Base-by-base conservation (phyloP, 805 yeast genomes). In the Spathaspora arborariae region DNA sequence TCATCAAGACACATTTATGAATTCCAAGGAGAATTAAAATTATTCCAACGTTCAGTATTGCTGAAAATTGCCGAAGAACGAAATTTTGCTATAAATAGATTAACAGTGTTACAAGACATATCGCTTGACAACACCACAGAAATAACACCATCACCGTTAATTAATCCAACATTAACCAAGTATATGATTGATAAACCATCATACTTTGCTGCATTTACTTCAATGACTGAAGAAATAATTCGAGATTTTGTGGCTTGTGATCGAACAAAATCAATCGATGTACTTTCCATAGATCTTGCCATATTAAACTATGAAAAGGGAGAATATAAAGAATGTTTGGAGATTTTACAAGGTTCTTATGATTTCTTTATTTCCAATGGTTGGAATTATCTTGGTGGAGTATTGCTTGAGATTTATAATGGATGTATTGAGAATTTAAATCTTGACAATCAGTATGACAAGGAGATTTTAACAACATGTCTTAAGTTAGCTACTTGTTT, bases 251-350 rank as follows among this genome's bases (percentile, higher is more conserved):
- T 77, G 4, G 51, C 59, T 0, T 76, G 85, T 2, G 63, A 61
- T 13, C 72, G 88, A 47, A 76, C 81, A 13, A 75, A 92, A 51
- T 75, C 88, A 0, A 82, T 86, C 5, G 91, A 87, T 56, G 71
- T 84, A 4, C 69, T 94, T 13, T 82, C 91, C 1, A 79, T 88
- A 5, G 97, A 92, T 52, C 74, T 89, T 45, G 96, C 96, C 0
- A 59, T 85, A 9, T 63, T 89, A 15, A 82, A 84, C 49, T 83
- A 79, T 58, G 80, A 79, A 52, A 67, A 71, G 24, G 65, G 75
- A 3, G 74, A 85, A 27, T 84, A 79, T 54, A 73, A 74, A 33
- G 75, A 77, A 39, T 84, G 96, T 1, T 76, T 81, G 13, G 67
- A 76, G 4, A 79, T 87, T 2, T 68, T 92, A 10, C 79, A 80